Base-by-base conservation (phyloP, 345 rosid genomes). In the Psidium friedrichsthalianum region DNA sequence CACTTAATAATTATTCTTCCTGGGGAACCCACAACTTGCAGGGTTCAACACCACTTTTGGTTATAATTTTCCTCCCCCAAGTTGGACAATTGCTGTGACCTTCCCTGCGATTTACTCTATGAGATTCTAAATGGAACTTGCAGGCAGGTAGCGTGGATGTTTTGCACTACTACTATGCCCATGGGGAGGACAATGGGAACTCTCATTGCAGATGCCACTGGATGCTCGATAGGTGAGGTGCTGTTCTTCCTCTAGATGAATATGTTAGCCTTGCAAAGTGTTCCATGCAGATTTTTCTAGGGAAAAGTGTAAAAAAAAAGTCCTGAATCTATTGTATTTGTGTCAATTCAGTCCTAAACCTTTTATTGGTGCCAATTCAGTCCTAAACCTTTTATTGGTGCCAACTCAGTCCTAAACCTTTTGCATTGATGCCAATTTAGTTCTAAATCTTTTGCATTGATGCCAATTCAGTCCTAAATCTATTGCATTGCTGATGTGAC, bases 151-250 rank as follows among this genome's bases (percentile, higher is more conserved):
- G 98, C 88, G 91, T 95, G 88, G 96, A 96, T 88, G 97, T 90
- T 84, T 91, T 93, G 69, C 98, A 96, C 80, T 96, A 98, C 92
- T 95, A 96, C 89, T 94, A 96, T 90, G 99, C 98, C 85, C 98
- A 94, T 85, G 96, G 98, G 52, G 95, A 93, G 92, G 95, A 91
- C 13, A 92, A 94, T 85, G 97, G 94, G 86, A 91, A 87, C 87
- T 96, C 94, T 86, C 99, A 96, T 87, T 86, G 98, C 36, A 94
- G 98, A 86, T 90, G 94, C 85, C 95, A 96, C 89, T 95, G 99
- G 99, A 92, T 95, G 99, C 98, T 96, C 89, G 96, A 95, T 85
- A 91, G 83, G 99, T 95, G 87, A 92, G 95, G 88, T 80, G 58
- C 25, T 32, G 47, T 82, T 59, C 84, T 84, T 22, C 49, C 83